Conservation (phyloP, 2,329 filamentous ascomycete species). For the Teratosphaeria pseudoeucalypti region DNA sequence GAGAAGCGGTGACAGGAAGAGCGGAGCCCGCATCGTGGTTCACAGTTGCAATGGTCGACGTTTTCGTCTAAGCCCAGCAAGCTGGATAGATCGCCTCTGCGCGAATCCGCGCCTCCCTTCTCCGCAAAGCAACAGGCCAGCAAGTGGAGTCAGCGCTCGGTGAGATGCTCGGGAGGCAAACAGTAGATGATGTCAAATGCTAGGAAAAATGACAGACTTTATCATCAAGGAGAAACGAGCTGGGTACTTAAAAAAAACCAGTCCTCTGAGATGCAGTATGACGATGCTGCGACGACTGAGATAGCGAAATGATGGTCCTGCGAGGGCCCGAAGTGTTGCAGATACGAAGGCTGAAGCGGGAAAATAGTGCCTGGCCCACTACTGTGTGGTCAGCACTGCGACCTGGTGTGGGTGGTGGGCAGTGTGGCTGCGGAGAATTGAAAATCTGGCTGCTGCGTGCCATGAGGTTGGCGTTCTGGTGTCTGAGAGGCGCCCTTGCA, state of each 20-base stretch:
- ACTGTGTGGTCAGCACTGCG: background rate
- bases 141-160: background rate
- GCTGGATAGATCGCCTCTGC: background rate
- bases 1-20: slow-evolving; percentile 7
- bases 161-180: background rate
- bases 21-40: background rate
- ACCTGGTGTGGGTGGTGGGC: background rate
- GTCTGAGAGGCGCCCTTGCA: background rate
- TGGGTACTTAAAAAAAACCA: background rate
- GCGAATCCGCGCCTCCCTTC: background rate
- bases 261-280: background rate
- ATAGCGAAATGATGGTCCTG: background rate
- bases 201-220: background rate
- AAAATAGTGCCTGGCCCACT: background rate
- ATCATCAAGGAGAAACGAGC: background rate
- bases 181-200: background rate
- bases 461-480: background rate
- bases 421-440: background rate
- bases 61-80: background rate
- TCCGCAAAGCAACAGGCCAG: background rate
- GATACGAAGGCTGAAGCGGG: background rate
- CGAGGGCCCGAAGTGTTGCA: background rate
- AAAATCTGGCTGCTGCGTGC: background rate
- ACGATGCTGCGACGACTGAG: background rate
- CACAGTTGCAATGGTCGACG: background rate